Conservation (phyloP, 257 asterid species). For the Ballota nigra region DNA sequence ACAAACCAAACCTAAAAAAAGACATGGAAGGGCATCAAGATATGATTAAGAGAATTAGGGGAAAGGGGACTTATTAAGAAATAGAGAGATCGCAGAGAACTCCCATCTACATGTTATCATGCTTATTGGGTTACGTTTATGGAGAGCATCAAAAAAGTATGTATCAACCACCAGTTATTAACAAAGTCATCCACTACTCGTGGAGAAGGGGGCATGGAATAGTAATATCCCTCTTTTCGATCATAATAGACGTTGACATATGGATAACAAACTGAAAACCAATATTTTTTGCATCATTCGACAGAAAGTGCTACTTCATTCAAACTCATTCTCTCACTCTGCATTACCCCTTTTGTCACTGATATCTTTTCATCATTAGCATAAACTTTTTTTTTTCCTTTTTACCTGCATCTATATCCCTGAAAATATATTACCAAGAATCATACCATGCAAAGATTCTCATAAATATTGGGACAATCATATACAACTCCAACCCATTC, state of each 20-base stretch:
- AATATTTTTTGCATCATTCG: not conserved
- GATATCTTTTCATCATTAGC: not conserved
- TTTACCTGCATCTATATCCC: not conserved
- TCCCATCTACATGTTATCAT: too few relatives aligned
- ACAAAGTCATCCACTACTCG: conserved; percentile 3
- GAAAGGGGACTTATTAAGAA: not conserved
- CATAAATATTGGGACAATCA: not conserved
- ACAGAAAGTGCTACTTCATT: not conserved
- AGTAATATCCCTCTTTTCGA: not conserved
- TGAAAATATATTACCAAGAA: not conserved
- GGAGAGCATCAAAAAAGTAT: not conserved
- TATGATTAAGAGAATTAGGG: not conserved
- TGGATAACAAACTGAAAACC: not conserved
- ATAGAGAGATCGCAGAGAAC: not conserved
- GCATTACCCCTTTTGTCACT: not conserved
- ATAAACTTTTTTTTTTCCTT: not conserved
- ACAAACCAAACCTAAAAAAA: conserved; percentile 40
- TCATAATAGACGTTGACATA: not conserved
- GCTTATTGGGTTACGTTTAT: not conserved
- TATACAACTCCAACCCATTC: not conserved
- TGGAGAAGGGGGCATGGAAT: not conserved
- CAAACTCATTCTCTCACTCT: not conserved
- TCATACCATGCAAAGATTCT: not conserved
- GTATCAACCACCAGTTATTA: conserved; percentile 9
- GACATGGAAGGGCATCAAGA: conserved; percentile 1